These are phyloP conservation scores for Pichia eremophila DNA, from an alignment of 805 yeast genomes.

Conservation along the genomic window DNA sequence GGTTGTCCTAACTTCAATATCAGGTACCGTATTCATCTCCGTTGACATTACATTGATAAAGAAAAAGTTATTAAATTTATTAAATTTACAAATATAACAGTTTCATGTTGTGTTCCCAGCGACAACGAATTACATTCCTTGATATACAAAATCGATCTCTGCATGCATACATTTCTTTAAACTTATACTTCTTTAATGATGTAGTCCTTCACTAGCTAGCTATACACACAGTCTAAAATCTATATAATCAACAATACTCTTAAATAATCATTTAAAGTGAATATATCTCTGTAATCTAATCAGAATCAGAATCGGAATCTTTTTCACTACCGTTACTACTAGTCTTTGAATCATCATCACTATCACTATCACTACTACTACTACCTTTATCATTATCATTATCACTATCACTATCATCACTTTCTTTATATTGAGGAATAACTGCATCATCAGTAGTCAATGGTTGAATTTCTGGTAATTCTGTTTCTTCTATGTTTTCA, in stretches of 20 bases:
- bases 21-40: not conserved
- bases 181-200: too few relatives aligned
- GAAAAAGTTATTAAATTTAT: too few relatives aligned
- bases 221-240: too few relatives aligned
- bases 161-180: too few relatives aligned
- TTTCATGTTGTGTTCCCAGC: too few relatives aligned
- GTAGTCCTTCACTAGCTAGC: too few relatives aligned
- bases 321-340: not conserved
- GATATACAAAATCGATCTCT: too few relatives aligned
- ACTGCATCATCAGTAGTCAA: slow-evolving; percentile 17
- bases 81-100: too few relatives aligned
- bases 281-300: not conserved
- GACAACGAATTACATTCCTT: too few relatives aligned
- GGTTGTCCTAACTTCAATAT: slow-evolving; percentile 17
- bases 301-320: slow-evolving; percentile 3
- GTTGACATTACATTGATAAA: not conserved
- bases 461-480: slow-evolving; percentile 3
- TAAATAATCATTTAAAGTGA: too few relatives aligned
- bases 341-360: not conserved
- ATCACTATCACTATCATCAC: slow-evolving; percentile 10
- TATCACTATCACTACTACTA: not conserved
- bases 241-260: too few relatives aligned
- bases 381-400: slow-evolving; percentile 1
- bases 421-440: not conserved
- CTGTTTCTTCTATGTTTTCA: not conserved